phyloP scores from a whole-genome alignment of 2,329 filamentous ascomycete genomes.

The Xylariomycetidae sp. region DNA sequence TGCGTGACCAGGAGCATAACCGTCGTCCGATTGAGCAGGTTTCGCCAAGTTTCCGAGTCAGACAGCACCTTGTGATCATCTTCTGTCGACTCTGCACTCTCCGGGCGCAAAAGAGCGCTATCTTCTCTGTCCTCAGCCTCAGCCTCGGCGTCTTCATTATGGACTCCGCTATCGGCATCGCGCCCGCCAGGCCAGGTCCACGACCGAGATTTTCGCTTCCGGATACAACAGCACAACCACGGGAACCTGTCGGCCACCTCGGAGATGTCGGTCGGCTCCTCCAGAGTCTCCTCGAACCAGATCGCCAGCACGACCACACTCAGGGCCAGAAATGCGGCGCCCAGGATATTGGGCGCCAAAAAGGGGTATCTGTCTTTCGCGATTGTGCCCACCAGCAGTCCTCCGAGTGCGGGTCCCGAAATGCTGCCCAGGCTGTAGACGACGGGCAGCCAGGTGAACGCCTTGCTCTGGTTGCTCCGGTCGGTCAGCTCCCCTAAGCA shows the following conservation, averaged over 20 bases:
- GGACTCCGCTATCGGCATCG: conserved; percentile 11
- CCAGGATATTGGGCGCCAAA: conserved; percentile 75
- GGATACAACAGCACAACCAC: conserved; percentile 26
- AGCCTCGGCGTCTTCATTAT: conserved; percentile 17
- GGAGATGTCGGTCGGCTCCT: conserved; percentile 32
- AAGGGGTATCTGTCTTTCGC: conserved; percentile 69
- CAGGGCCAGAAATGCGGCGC: conserved; percentile 64
- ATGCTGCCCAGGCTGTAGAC: conserved; percentile 96
- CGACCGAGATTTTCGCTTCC: conserved; percentile 13
- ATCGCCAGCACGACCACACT: conserved; percentile 72
- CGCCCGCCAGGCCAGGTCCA: conserved; percentile 19
- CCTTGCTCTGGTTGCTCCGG: conserved; percentile 85
- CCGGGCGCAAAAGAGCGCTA: conserved; percentile 16
- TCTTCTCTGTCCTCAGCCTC: conserved; percentile 18
- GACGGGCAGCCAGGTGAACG: conserved; percentile 90
- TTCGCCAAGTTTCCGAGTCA: conserved; percentile 45
- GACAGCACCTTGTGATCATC: conserved; percentile 36
- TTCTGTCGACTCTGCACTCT: conserved; percentile 37
- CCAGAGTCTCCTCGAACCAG: conserved; percentile 82
- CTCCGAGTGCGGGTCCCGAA: conserved; percentile 87
- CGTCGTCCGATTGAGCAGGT: conserved; percentile 74
- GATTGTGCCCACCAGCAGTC: conserved; percentile 66
- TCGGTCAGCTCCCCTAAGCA: conserved; percentile 94
- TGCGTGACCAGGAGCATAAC: conserved; percentile 79
- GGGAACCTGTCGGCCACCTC: conserved; percentile 27